A percentile compares a stretch with the other conserved stretches of the same genome.
Evolutionary conservation across 1,284 basidiomycete species (phyloP).

Genomic region (Cryptococcus sp.): DNA sequence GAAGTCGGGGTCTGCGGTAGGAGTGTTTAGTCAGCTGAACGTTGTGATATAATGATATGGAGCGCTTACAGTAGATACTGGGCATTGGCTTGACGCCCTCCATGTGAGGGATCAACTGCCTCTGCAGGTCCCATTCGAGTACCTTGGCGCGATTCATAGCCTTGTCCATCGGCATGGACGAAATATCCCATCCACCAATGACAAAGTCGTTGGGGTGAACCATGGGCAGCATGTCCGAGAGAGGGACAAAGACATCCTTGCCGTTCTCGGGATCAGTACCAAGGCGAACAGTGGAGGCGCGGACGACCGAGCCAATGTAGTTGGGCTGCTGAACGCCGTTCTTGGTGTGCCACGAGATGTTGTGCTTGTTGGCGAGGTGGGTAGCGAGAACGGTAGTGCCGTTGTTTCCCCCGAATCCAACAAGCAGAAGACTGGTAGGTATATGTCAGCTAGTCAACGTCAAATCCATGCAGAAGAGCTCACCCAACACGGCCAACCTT

Average conservation of each 20-base stretch:
- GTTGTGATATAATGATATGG: neutral
- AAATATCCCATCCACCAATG: conserved; percentile 98
- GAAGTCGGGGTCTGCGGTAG: conserved; percentile 66
- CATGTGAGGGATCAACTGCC: conserved; percentile 88
- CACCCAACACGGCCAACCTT: conserved; percentile 91
- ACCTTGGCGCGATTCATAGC: conserved; percentile 94
- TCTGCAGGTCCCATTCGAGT: conserved; percentile 94
- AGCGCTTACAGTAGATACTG: conserved; percentile 73
- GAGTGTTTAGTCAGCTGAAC: conserved; percentile 39
- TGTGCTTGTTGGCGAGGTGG: conserved; percentile 93
- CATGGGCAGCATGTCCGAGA: conserved; percentile 94
- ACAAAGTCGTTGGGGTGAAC: conserved; percentile 99
- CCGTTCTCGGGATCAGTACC: conserved; percentile 79
- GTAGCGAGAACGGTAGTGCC: conserved; percentile 93
- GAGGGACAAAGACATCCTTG: conserved; percentile 90
- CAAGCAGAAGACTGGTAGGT: conserved; percentile 82
- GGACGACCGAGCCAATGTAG: conserved; percentile 87
- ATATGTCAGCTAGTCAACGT: conserved; percentile 5
- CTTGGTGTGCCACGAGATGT: conserved; percentile 95
- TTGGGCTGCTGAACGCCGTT: conserved; percentile 89
- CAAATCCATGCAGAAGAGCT: conserved; percentile 45
- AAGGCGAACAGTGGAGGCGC: conserved; percentile 90
- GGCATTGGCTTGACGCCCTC: conserved; percentile 81
- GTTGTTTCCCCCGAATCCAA: conserved; percentile 97
- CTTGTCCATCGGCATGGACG: conserved; percentile 76